Conservation (phyloP, 352 stramenopile genomes). For the Bremia lactucae region DNA sequence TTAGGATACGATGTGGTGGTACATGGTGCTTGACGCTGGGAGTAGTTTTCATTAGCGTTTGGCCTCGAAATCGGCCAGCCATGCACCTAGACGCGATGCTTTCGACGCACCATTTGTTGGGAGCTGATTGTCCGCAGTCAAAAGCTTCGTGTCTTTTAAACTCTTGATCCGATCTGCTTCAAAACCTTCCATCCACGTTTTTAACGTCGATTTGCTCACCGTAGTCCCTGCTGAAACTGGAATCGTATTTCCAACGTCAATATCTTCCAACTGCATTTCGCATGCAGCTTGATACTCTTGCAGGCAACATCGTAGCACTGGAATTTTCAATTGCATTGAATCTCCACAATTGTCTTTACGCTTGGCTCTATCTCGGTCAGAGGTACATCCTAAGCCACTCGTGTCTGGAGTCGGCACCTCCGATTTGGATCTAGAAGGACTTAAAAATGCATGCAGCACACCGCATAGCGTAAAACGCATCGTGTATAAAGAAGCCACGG, state of each 20-base stretch:
- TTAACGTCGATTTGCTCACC: constrained; percentile 1
- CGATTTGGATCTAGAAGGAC: not conserved
- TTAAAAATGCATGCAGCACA: constrained; percentile 2
- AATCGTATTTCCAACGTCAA: not conserved
- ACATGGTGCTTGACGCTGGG: not conserved
- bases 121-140: not conserved
- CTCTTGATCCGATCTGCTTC: constrained; percentile 1
- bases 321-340: not conserved
- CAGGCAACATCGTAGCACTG: not conserved
- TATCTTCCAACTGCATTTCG: constrained; percentile 3
- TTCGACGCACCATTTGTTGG: not conserved
- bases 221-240: not conserved
- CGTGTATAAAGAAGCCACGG: not conserved
- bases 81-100: not conserved
- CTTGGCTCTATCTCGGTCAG: not conserved
- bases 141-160: not conserved
- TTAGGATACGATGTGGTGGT: too few species aligned
- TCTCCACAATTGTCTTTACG: not conserved
- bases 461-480: constrained; percentile 1
- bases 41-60: constrained; percentile 2
- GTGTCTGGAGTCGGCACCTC: not conserved
- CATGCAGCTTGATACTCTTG: constrained; percentile 1
- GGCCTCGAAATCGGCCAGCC: constrained; percentile 3
- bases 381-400: not conserved
- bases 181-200: constrained; percentile 6